phyloP scores from a whole-genome alignment of 164 flowering plant genomes.

The Vitis cinerea region DNA sequence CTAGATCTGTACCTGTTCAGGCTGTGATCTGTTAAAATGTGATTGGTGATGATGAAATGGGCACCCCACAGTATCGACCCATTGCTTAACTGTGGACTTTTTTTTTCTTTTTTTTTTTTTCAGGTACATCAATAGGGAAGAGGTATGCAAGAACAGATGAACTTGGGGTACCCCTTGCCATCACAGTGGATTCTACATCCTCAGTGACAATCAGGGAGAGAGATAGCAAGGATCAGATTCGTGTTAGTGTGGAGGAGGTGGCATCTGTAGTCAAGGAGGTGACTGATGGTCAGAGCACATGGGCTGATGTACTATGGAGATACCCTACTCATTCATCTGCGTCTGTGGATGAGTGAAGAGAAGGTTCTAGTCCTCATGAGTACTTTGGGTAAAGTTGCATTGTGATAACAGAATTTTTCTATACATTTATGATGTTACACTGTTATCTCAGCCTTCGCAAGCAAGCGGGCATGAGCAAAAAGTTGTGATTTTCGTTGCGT shows the following conservation, averaged over 20 bases:
- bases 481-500: no score
- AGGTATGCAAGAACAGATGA: slow-evolving; percentile 97
- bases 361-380: no score
- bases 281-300: slow-evolving; percentile 76
- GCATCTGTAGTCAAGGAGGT: slow-evolving; percentile 79
- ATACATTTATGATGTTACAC: no score
- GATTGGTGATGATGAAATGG: no score
- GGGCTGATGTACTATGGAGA: slow-evolving; percentile 66
- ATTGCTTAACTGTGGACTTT: no score
- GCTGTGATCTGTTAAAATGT: no score
- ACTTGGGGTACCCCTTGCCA: slow-evolving; percentile 95
- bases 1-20: no score
- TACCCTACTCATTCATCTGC: slow-evolving; percentile 64
- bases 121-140: slow-evolving; percentile 97
- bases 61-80: background rate
- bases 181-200: slow-evolving; percentile 76
- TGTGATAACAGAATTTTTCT: no score
- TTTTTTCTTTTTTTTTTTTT: slow-evolving; percentile 3
- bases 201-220: slow-evolving; percentile 90
- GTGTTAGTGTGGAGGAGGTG: slow-evolving; percentile 72
- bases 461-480: no score
- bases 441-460: no score
- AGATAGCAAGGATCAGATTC: slow-evolving; percentile 91
- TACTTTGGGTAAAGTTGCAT: no score
- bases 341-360: slow-evolving; percentile 31